Percentiles rank a stretch among this genome's conserved stretches.
Conservation (phyloP, 345 rosid species). For the Hibiscus syriacus region DNA sequence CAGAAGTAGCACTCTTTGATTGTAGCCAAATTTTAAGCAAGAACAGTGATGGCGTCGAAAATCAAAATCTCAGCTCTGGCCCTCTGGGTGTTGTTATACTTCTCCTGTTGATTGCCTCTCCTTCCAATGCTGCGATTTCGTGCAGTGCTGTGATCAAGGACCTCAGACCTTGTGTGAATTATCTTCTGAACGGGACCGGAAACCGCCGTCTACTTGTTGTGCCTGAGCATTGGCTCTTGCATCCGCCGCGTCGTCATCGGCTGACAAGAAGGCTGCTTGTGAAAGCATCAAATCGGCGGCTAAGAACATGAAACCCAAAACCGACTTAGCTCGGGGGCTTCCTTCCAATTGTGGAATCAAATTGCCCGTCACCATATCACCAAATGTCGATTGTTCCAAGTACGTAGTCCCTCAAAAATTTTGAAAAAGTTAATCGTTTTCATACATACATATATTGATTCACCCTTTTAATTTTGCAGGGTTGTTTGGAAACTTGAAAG, state of each 20-base stretch:
- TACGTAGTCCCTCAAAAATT: conserved; percentile 10
- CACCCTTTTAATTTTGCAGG: not conserved
- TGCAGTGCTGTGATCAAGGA: no score
- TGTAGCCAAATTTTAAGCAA: no score
- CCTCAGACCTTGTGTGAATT: conserved; percentile 58
- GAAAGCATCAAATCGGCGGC: conserved; percentile 58
- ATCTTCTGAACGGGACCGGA: conserved; percentile 52
- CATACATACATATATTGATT: no score
- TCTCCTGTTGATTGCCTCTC: no score
- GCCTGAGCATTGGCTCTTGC: conserved; percentile 42
- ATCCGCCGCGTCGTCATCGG: conserved; percentile 37
- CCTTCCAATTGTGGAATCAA: conserved; percentile 50
- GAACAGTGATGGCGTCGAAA: no score
- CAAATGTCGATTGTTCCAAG: conserved; percentile 64
- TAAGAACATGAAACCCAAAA: conserved; percentile 36
- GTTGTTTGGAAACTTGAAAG: not conserved
- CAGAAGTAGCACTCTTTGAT: no score
- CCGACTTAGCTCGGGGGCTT: conserved; percentile 49
- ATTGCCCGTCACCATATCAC: conserved; percentile 39
- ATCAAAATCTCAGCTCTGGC: no score
- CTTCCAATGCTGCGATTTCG: no score
- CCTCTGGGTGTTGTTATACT: no score
- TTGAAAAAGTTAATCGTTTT: not conserved
- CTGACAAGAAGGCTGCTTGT: conserved; percentile 60
- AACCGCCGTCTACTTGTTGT: conserved; percentile 57